These are phyloP conservation scores for Scedosporium dehoogii DNA, from an alignment of 2,329 filamentous ascomycete genomes.

Conservation along the genomic window DNA sequence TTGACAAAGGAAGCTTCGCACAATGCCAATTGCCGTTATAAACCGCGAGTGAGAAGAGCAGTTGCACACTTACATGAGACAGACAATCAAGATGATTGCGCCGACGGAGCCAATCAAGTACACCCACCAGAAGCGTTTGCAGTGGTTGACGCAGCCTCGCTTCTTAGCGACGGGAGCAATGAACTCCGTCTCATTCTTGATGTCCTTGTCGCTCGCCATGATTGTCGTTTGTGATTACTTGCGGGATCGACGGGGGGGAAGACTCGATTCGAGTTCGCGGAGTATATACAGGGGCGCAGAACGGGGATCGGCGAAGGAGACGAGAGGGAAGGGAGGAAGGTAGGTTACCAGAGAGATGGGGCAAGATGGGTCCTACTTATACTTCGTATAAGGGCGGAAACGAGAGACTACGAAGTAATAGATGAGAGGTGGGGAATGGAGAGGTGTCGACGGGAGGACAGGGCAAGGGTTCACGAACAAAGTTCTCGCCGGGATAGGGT, in stretches of 20 bases:
- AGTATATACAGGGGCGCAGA: background rate
- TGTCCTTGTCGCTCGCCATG: conserved; percentile 28
- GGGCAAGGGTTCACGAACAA: background rate
- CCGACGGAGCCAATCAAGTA: conserved; percentile 41
- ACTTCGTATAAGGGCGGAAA: background rate
- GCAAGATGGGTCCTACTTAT: background rate
- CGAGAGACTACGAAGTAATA: background rate
- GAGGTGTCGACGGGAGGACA: background rate
- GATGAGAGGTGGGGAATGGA: too few species aligned
- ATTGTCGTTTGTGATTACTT: conserved; percentile 3
- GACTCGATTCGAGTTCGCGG: background rate
- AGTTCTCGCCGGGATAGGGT: background rate
- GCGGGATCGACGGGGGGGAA: background rate
- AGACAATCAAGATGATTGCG: conserved; percentile 44
- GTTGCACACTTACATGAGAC: conserved; percentile 41
- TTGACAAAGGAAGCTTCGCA: background rate
- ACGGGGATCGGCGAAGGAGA: background rate
- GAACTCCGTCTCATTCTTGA: conserved; percentile 24
- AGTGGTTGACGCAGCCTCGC: conserved; percentile 33
- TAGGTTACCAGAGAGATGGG: background rate
- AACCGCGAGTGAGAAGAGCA: background rate
- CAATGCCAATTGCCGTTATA: background rate
- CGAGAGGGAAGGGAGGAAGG: background rate
- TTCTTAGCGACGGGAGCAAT: conserved; percentile 22
- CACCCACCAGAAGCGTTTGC: conserved; percentile 51